Base-by-base conservation (phyloP, 129 eudicot genomes). In the Arctium minus region DNA sequence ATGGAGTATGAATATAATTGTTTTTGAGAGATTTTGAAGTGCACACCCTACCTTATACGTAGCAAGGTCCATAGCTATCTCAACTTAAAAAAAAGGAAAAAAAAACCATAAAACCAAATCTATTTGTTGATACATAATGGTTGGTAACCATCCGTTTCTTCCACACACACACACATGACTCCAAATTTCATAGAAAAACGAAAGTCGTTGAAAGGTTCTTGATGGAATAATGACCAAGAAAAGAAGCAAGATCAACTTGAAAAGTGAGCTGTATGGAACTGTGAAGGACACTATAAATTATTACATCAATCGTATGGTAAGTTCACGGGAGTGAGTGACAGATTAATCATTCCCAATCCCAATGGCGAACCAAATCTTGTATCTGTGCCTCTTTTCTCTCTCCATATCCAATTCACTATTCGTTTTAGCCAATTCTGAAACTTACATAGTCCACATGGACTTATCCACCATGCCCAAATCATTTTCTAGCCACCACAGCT, bases 381-480 rank as follows among this genome's bases (percentile, higher is more conserved):
- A 70, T 84, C 72, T 84, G 9, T 87, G 83, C 69, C 86, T 89
- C 65, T 76, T 90, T 79, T 82, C 72, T 10, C 17, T 83, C 3
- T 6, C 83, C 40, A 7, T 72, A 50, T 70, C 82, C 68, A 62
- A 68, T 1, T 74, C 77, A 17, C 38, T 70, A 17, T 60, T 81
- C 22, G 75, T 73, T 36, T 75, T 68, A 40, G 82, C 91, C 4
- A 31, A 85, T 6, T 32, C 86, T 8, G 83, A 93, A 69, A 89
- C 92, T 73, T 93, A 93, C 82, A 93, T 91, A 48, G 83, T 93
- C 71, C 91, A 91, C 56, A 91, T 93, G 97, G 97, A 93, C 87
- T 80, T 88, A 81, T 83, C 92, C 70, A 81, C 91, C 88, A 93
- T 91, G 97, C 97, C 98, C 73, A 89, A 36, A 73, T 87, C 90